A percentile compares a stretch with the other conserved stretches of the same genome.
These are phyloP conservation scores for Hordeum vulgare DNA, from an alignment of 176 grass and related monocot genomes.

Conservation along the genomic window MorexV3_pseudomolecules_assembly NC_058519.1:649121489-649121988, in stretches of 20 bases:
- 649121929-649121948: not conserved
- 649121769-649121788: not conserved
- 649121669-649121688: not conserved
- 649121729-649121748: not conserved
- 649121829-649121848: constrained; percentile 4
- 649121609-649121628: not conserved
- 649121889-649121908: not conserved
- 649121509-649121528: not conserved
- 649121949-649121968: not conserved
- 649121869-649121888: not conserved
- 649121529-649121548: constrained; percentile 12
- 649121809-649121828: constrained; percentile 2
- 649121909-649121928: not conserved
- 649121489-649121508: not conserved
- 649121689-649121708: constrained; percentile 12
- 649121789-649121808: not conserved
- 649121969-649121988: constrained; percentile 27
- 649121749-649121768: constrained; percentile 1
- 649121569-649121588: not conserved
- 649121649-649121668: constrained; percentile 9
- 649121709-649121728: not conserved
- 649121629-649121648: not conserved
- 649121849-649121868: not conserved
- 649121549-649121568: not conserved
- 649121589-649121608: not conserved